These are phyloP conservation scores for Phialocephala subalpina DNA, from an alignment of 2,329 filamentous ascomycete genomes.

Conservation along the genomic window DNA sequence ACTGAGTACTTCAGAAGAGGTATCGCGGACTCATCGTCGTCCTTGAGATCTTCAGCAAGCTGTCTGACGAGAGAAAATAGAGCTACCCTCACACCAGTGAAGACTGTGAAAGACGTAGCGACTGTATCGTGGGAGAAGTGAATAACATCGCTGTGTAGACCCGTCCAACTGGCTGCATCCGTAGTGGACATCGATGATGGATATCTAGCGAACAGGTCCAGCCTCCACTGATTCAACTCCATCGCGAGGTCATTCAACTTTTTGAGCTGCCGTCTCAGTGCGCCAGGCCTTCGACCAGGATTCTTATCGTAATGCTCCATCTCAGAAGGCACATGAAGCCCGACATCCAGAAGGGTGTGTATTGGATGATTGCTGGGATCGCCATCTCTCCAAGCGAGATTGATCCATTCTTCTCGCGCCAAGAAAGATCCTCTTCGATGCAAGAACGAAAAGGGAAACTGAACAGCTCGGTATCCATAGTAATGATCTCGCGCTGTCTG, in stretches of 20 bases:
- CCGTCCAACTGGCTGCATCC: conserved; percentile 22
- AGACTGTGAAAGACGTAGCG: conserved; percentile 23
- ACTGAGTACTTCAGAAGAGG: conserved; percentile 15
- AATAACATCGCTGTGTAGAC: conserved; percentile 20
- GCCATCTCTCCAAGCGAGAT: conserved; percentile 21
- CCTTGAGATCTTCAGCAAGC: conserved; percentile 19
- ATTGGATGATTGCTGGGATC: conserved; percentile 10
- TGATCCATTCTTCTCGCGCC: conserved; percentile 24
- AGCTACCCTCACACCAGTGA: conserved; percentile 19
- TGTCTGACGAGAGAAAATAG: conserved; percentile 22
- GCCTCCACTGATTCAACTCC: conserved; percentile 23
- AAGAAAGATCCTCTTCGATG: conserved; percentile 21
- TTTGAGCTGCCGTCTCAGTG: conserved; percentile 14
- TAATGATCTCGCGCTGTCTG: conserved; percentile 18
- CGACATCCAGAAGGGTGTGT: conserved; percentile 27
- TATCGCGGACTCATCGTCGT: conserved; percentile 16
- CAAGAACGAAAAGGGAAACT: conserved; percentile 22
- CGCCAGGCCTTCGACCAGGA: not conserved
- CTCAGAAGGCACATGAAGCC: conserved; percentile 24
- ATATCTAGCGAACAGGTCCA: conserved; percentile 20
- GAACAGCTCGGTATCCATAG: conserved; percentile 24
- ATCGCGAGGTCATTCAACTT: conserved; percentile 21
- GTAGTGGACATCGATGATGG: conserved; percentile 11
- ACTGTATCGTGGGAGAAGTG: conserved; percentile 20
- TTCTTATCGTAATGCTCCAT: conserved; percentile 27